These are phyloP conservation scores for Phoenix roebelenii DNA, from an alignment of 176 grass and related monocot genomes.

Conservation along the genomic window DNA sequence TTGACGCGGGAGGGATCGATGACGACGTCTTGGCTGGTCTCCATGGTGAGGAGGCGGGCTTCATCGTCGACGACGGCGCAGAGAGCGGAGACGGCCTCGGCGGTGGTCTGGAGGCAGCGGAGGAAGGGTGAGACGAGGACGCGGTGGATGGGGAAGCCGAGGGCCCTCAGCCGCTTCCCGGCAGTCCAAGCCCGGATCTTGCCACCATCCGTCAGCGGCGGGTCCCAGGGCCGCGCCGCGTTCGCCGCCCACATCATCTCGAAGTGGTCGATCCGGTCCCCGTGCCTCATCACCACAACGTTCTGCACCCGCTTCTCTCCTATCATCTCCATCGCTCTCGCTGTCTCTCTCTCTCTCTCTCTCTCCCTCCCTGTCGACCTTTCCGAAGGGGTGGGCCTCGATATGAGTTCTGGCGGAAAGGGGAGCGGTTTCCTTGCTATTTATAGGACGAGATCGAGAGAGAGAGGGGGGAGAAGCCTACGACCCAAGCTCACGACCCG, in stretches of 20 bases:
- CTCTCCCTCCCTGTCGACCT: no score
- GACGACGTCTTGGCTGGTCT: constrained; percentile 23
- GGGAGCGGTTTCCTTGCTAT: no score
- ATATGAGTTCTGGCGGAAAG: no score
- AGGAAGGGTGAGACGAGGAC: constrained; percentile 69
- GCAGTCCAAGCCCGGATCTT: constrained; percentile 47
- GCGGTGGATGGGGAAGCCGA: constrained; percentile 37
- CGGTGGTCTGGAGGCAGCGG: constrained; percentile 72
- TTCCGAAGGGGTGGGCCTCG: no score
- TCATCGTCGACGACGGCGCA: constrained; percentile 47
- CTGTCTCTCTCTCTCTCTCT: not conserved
- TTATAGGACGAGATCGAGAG: no score
- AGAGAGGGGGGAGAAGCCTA: no score
- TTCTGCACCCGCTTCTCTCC: constrained; percentile 15
- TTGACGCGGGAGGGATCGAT: constrained; percentile 53
- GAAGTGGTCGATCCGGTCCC: constrained; percentile 63
- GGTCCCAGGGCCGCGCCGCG: constrained; percentile 56
- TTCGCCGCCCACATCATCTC: constrained; percentile 40
- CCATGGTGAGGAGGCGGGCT: constrained; percentile 24
- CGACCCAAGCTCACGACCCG: no score
- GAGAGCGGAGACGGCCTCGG: constrained; percentile 36
- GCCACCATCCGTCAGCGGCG: constrained; percentile 47
- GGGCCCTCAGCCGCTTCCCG: constrained; percentile 38
- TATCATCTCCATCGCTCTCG: constrained; percentile 4
- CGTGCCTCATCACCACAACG: constrained; percentile 77